Conservation (phyloP, 139 green algal species). For the Volvox africanus region DNA sequence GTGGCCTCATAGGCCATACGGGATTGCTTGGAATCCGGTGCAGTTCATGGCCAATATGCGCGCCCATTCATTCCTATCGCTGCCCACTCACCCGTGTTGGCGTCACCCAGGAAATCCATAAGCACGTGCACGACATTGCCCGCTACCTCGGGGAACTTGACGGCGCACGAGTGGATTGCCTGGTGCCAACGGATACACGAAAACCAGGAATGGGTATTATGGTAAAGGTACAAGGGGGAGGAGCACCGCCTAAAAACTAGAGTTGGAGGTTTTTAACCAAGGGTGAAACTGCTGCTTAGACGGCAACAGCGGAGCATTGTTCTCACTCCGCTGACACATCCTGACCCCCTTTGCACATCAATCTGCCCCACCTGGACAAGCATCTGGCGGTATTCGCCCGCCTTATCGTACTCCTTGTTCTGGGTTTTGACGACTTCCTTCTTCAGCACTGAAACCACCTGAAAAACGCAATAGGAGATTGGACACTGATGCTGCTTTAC, state of each 20-base stretch:
- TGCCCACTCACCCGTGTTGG: slow-evolving; percentile 17
- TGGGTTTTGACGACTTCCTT: slow-evolving; percentile 98
- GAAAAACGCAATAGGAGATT: background rate
- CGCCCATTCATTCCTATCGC: no score
- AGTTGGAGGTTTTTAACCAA: no score
- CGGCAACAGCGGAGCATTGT: no score
- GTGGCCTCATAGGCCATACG: no score
- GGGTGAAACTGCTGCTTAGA: no score
- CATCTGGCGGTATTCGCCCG: slow-evolving; percentile 94
- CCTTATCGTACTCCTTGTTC: slow-evolving; percentile 89
- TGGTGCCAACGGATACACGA: slow-evolving; percentile 16
- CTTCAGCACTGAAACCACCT: slow-evolving; percentile 95
- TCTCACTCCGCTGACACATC: no score
- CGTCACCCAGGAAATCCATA: slow-evolving; percentile 98
- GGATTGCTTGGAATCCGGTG: no score
- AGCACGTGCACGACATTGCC: slow-evolving; percentile 93
- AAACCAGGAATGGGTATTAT: background rate
- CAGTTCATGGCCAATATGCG: no score
- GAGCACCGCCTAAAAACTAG: no score
- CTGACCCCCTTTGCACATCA: no score
- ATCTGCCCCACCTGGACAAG: slow-evolving; percentile 77
- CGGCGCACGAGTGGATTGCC: slow-evolving; percentile 94
- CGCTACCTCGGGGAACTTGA: slow-evolving; percentile 96
- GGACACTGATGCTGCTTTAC: no score
- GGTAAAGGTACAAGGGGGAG: no score